Percentiles rank a stretch among this genome's conserved stretches.
Evolutionary conservation across 192 early-diverging fungal genomes (phyloP).

Genomic region (Podochytrium sp.): DNA sequence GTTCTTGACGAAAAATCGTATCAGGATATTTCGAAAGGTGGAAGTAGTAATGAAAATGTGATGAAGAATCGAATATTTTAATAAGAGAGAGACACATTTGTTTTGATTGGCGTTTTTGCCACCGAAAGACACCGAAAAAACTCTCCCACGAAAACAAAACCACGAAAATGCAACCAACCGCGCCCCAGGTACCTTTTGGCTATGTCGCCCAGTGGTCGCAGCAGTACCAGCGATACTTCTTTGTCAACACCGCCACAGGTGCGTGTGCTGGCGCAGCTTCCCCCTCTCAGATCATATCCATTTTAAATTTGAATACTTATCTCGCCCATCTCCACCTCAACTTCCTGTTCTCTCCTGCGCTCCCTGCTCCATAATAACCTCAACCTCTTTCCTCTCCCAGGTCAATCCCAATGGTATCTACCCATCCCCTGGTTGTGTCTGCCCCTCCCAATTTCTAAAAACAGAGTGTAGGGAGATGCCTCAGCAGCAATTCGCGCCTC

Average conservation of each 20-base stretch:
- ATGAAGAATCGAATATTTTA: too few species aligned
- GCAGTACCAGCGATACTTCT: slow-evolving; percentile 25
- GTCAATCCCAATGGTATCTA: not conserved
- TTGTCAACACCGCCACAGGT: slow-evolving; percentile 17
- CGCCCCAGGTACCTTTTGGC: slow-evolving; percentile 11
- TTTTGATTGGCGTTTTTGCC: too few species aligned
- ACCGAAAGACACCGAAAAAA: too few species aligned
- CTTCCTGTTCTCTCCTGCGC: not conserved
- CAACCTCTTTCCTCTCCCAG: not conserved
- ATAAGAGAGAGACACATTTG: too few species aligned
- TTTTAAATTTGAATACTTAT: too few species aligned
- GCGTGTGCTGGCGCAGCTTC: not conserved
- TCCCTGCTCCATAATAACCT: not conserved
- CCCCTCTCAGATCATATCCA: not conserved
- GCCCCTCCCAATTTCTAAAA: too few species aligned
- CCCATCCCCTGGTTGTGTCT: too few species aligned
- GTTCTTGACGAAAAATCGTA: too few species aligned
- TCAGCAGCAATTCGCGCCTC: not conserved
- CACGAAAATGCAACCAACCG: not conserved
- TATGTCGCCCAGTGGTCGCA: slow-evolving; percentile 14
- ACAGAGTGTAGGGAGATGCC: too few species aligned
- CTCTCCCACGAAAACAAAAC: too few species aligned
- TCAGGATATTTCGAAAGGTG: too few species aligned
- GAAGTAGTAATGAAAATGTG: too few species aligned
- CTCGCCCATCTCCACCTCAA: not conserved